phyloP scores from a whole-genome alignment of 257 asterid genomes.

The Salvia miltiorrhiza region DNA sequence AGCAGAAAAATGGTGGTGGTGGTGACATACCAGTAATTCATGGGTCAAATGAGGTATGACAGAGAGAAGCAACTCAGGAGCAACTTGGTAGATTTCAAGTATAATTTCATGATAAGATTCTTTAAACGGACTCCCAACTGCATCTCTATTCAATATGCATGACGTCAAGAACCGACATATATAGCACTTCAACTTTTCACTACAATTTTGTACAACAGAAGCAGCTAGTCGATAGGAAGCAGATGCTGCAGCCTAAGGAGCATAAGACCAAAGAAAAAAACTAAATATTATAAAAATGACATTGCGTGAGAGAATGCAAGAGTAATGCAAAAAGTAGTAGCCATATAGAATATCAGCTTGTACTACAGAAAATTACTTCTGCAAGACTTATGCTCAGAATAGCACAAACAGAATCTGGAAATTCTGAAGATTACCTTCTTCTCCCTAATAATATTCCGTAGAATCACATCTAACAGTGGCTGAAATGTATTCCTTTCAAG shows the following conservation, averaged over 20 bases:
- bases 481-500: constrained; percentile 42
- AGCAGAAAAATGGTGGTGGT: not conserved
- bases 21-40: constrained; percentile 65
- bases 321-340: not conserved
- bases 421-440: constrained; percentile 42
- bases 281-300: not conserved
- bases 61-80: constrained; percentile 71
- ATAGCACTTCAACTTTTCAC: constrained; percentile 47
- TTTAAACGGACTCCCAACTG: constrained; percentile 57
- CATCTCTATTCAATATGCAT: constrained; percentile 68
- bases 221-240: constrained; percentile 67
- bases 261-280: constrained; percentile 23
- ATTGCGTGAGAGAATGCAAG: constrained; percentile 7
- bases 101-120: constrained; percentile 80
- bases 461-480: constrained; percentile 64
- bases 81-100: constrained; percentile 55
- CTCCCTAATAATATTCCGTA: constrained; percentile 67
- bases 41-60: constrained; percentile 72
- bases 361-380: not conserved
- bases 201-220: constrained; percentile 54
- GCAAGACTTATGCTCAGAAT: constrained; percentile 1
- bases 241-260: constrained; percentile 51
- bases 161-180: constrained; percentile 63
- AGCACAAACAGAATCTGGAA: not conserved
- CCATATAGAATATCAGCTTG: not conserved